Evolutionary conservation across 2,329 filamentous ascomycete genomes (phyloP), one percentile per base, ranked within the genome.

Genomic region (Calycina herbarum): DNA sequence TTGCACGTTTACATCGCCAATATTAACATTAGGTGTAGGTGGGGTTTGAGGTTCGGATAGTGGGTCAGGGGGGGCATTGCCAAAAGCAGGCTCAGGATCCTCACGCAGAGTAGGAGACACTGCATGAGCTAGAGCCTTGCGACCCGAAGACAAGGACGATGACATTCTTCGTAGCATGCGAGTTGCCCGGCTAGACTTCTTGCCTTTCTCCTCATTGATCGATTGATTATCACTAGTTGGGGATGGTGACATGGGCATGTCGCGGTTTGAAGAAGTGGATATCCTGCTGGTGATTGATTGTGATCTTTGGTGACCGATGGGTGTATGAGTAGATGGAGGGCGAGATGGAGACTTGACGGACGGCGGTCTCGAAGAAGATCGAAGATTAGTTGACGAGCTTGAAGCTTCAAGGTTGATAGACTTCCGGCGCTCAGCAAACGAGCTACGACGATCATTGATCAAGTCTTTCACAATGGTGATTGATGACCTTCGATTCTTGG

Each of bases 1-100:
- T 76, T 99, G 95, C 11, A 98, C 92, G 73, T 99, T 98, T 69
- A 99, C 89, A 74, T 97, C 92, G 59, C 94, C 93, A 64, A 77
- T 69, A 67, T 74, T 70, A 56, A 69, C 66, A 62, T 67, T 71
- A 62, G 29, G 65, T 67, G 64, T 35, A 65, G 67, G 58, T 67
- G 71, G 64, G 83, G 83, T 17, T 80, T 65, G 61, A n/a, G 68
- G 68, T 57, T 67, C 61, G 35, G 35, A 38, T 38, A 38, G 35
- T 31, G 68, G 66, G 45, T 69, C 70, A 51, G 70, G 71, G 61
- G 76, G 75, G 68, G 77, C 75, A 66, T 79, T 75, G 57, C 61
- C 65, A 24, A 51, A 70, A 24, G 69, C 61, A 17, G 71, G 72
- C 63, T 76, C 75, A 27, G 78, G 75, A 67, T 81, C 81, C 61